Conservation (phyloP, 345 rosid genomes). For the Populus tremula region DNA sequence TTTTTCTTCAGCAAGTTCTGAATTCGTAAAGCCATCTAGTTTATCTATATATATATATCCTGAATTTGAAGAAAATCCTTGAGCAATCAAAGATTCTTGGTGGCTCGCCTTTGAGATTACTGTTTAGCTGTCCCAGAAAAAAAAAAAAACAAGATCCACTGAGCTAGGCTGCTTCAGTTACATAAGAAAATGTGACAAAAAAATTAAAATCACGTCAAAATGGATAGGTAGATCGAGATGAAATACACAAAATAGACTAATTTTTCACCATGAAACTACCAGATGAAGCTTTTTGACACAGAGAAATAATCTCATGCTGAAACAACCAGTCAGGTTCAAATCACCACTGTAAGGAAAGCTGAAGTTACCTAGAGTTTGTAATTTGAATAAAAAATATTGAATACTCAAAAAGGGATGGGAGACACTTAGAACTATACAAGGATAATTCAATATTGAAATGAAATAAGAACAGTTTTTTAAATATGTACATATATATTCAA, state of each 20-base stretch:
- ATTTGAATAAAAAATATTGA: neutral
- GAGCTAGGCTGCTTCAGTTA: neutral
- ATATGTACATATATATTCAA: too few species aligned
- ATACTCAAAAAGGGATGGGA: neutral
- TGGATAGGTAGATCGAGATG: neutral
- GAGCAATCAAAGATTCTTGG: conserved; percentile 8
- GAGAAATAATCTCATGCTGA: neutral
- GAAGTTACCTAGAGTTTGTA: neutral
- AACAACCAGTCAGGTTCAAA: neutral
- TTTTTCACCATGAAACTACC: neutral
- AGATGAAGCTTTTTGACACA: neutral
- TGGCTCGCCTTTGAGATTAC: conserved; percentile 14
- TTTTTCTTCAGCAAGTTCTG: conserved; percentile 35
- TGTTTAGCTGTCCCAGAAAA: conserved; percentile 19
- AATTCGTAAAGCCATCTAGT: conserved; percentile 34
- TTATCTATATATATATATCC: conserved; percentile 4
- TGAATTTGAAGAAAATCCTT: conserved; percentile 9
- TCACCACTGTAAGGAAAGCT: neutral
- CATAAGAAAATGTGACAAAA: neutral
- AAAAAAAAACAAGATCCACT: neutral
- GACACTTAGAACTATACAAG: neutral
- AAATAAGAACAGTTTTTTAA: neutral
- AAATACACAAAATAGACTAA: neutral
- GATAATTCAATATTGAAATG: neutral
- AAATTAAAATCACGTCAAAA: neutral